Evolutionary conservation across 2,329 filamentous ascomycete genomes (phyloP).

Genomic region (Colletotrichum chrysophilum): DNA sequence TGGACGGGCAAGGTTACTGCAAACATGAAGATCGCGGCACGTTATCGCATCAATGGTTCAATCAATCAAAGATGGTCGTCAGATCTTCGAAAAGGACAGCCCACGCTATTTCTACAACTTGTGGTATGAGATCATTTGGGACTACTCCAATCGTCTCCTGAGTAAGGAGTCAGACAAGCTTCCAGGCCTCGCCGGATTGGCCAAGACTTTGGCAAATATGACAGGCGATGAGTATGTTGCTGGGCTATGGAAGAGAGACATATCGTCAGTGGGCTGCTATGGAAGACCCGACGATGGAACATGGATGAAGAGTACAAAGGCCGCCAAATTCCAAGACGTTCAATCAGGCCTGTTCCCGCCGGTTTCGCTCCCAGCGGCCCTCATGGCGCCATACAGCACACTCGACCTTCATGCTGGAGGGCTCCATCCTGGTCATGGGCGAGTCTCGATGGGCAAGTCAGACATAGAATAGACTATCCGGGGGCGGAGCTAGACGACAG

Average conservation of each 20-base stretch:
- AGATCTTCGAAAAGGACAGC: neutral
- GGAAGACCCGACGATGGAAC: neutral
- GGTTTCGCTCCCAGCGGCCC: neutral
- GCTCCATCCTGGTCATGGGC: neutral
- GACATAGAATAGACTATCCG: neutral
- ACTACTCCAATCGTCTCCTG: neutral
- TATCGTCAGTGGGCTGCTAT: neutral
- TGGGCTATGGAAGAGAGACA: neutral
- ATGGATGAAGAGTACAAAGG: neutral
- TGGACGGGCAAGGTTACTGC: neutral
- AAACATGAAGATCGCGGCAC: neutral
- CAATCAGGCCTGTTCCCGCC: neutral
- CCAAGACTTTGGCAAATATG: neutral
- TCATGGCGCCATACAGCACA: neutral
- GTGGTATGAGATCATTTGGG: neutral
- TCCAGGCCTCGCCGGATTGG: neutral
- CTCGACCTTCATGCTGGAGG: neutral
- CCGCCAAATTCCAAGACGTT: neutral
- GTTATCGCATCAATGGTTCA: neutral
- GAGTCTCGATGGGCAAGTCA: neutral
- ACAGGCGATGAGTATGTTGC: neutral
- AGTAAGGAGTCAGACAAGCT: neutral
- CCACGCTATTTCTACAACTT: neutral
- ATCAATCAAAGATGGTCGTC: neutral
- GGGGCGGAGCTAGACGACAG: no score